Conservation (phyloP, 768 basidiomycete species). For the Pleurotus platypus region DNA sequence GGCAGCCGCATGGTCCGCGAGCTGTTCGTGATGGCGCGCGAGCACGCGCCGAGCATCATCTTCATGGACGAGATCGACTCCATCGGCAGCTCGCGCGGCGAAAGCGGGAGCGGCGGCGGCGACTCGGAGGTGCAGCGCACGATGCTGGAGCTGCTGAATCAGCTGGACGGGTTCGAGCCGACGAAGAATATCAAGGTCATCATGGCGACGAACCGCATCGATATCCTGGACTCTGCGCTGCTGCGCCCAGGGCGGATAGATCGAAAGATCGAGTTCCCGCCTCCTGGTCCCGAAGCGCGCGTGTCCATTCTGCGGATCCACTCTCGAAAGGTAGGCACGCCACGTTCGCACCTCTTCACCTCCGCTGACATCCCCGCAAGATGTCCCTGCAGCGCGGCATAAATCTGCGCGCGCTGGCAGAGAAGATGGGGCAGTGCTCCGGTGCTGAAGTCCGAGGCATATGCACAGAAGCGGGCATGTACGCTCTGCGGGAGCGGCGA, state of each 20-base stretch:
- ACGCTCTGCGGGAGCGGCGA: too few species aligned
- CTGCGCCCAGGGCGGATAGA: constrained; percentile 95
- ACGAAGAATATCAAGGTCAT: constrained; percentile 96
- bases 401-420: constrained; percentile 86
- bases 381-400: constrained; percentile 99
- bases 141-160: constrained; percentile 86
- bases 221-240: constrained; percentile 92
- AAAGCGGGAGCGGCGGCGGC: constrained; percentile 85
- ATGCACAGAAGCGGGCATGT: constrained; percentile 80
- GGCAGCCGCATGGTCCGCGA: constrained; percentile 97
- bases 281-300: constrained; percentile 94
- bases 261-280: constrained; percentile 96
- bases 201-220: constrained; percentile 98
- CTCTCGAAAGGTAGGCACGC: constrained; percentile 72
- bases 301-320: constrained; percentile 97
- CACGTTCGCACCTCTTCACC: neutral
- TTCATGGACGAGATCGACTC: constrained; percentile 99
- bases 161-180: constrained; percentile 90
- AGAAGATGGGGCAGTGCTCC: constrained; percentile 99
- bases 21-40: constrained; percentile 96
- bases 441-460: constrained; percentile 98
- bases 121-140: constrained; percentile 90
- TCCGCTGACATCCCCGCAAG: constrained; percentile 30
- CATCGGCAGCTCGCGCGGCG: constrained; percentile 90
- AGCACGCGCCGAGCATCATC: constrained; percentile 97